Conservation (phyloP, 2,329 filamentous ascomycete species). For the Penicillium oxalicum region DNA sequence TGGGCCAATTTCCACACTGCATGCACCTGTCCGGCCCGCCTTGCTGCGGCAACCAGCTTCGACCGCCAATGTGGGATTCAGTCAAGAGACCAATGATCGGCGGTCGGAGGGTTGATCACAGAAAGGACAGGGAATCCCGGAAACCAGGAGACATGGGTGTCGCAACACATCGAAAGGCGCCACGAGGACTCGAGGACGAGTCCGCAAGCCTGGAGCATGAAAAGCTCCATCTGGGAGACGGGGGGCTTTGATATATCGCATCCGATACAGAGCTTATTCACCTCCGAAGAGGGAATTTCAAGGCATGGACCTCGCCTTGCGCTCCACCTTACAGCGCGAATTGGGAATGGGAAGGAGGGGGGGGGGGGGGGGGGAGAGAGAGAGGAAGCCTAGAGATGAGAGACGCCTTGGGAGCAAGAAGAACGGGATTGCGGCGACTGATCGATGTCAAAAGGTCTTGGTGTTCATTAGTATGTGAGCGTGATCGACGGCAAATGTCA, state of each 20-base stretch:
- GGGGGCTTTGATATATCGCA: conserved; percentile 42
- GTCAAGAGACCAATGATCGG: conserved; percentile 18
- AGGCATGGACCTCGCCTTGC: conserved; percentile 48
- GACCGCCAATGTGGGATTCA: conserved; percentile 13
- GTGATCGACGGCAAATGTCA: conserved; percentile 20
- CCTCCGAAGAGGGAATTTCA: conserved; percentile 36
- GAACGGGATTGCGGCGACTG: too few species aligned
- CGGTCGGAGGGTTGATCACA: conserved; percentile 8
- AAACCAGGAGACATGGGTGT: conserved; percentile 7
- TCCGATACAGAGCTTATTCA: conserved; percentile 49
- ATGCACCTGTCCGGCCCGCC: conserved; percentile 5
- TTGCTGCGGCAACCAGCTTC: neutral
- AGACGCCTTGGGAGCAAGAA: too few species aligned
- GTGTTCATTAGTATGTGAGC: conserved; percentile 20
- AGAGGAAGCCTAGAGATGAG: neutral
- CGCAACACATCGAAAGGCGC: conserved; percentile 8
- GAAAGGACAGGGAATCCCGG: conserved; percentile 8
- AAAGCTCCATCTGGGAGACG: conserved; percentile 8
- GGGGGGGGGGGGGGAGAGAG: neutral
- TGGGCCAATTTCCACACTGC: conserved; percentile 8
- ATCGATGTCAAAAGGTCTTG: conserved; percentile 1
- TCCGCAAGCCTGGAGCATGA: neutral
- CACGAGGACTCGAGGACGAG: neutral
- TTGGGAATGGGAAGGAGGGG: conserved; percentile 5
- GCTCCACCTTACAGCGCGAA: conserved; percentile 50